Evolutionary conservation across 768 basidiomycete genomes (phyloP).

Genomic region (Botryobasidium botryosum): DNA sequence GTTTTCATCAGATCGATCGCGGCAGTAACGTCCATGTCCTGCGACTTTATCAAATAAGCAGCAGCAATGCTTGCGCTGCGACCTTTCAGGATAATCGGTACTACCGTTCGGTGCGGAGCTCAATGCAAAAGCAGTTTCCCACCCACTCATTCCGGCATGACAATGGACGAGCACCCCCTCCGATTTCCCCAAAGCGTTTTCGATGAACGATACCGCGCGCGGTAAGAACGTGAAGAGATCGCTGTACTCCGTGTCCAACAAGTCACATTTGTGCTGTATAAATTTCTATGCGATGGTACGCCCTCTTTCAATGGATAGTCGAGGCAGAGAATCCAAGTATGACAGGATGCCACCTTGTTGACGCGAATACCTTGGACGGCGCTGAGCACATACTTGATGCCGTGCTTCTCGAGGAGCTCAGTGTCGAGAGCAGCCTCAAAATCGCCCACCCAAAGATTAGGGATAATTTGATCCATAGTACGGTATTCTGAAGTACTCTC

Average conservation of each 20-base stretch:
- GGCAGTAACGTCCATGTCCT: conserved; percentile 34
- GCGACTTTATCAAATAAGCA: conserved; percentile 74
- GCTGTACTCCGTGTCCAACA: no score
- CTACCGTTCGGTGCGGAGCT: no score
- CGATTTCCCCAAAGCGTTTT: conserved; percentile 55
- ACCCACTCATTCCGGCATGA: conserved; percentile 72
- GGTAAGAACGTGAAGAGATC: no score
- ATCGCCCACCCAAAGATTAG: conserved; percentile 74
- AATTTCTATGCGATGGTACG: no score
- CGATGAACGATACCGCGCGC: no score
- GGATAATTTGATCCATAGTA: conserved; percentile 64
- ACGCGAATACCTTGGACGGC: conserved; percentile 68
- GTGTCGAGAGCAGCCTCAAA: conserved; percentile 50
- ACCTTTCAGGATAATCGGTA: no score
- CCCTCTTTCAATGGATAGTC: no score
- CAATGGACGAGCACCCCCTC: conserved; percentile 83
- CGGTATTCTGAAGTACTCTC: neutral
- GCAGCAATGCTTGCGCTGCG: conserved; percentile 74
- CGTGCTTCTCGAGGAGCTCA: conserved; percentile 40
- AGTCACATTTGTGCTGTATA: no score
- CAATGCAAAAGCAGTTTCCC: no score
- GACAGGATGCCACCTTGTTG: no score
- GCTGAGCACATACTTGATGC: conserved; percentile 60
- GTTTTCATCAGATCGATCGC: conserved; percentile 55
- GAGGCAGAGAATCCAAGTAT: no score